Percentiles rank a stretch among this genome's conserved stretches.
Evolutionary conservation across 148 eudicot genomes (phyloP).

Genomic region (Agrostemma githago): DNA sequence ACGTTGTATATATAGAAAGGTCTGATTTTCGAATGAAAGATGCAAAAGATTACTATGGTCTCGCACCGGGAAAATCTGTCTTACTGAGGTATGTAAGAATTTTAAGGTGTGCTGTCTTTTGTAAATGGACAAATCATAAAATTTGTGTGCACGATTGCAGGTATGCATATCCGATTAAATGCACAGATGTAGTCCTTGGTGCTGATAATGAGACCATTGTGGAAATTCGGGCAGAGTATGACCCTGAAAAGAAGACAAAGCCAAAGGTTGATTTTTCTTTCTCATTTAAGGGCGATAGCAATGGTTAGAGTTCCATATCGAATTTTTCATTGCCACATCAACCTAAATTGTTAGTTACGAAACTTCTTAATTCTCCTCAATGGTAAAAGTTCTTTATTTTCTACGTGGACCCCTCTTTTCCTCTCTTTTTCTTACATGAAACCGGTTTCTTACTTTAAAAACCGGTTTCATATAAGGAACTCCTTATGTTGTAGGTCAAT

Average conservation of each 20-base stretch:
- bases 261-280: slow-evolving; percentile 57
- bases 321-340: no score
- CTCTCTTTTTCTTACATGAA: no score
- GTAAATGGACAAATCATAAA: background rate
- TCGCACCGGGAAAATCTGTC: slow-evolving; percentile 92
- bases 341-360: no score
- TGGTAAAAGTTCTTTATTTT: no score
- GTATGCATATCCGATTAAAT: slow-evolving; percentile 81
- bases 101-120: background rate
- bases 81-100: slow-evolving; percentile 53
- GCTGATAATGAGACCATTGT: slow-evolving; percentile 81
- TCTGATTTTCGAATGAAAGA: slow-evolving; percentile 90
- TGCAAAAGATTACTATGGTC: slow-evolving; percentile 95
- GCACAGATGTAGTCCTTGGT: slow-evolving; percentile 79
- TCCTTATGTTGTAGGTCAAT: no score
- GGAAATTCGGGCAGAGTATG: slow-evolving; percentile 91
- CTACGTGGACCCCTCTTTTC: no score
- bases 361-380: no score
- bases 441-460: no score
- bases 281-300: no score
- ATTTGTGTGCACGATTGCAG: slow-evolving; percentile 31
- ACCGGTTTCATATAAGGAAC: no score
- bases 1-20: slow-evolving; percentile 76
- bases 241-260: slow-evolving; percentile 73
- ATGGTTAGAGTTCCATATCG: no score